Evolutionary conservation across 805 yeast genomes (phyloP).

Genomic region (Suhomyces sp.): DNA sequence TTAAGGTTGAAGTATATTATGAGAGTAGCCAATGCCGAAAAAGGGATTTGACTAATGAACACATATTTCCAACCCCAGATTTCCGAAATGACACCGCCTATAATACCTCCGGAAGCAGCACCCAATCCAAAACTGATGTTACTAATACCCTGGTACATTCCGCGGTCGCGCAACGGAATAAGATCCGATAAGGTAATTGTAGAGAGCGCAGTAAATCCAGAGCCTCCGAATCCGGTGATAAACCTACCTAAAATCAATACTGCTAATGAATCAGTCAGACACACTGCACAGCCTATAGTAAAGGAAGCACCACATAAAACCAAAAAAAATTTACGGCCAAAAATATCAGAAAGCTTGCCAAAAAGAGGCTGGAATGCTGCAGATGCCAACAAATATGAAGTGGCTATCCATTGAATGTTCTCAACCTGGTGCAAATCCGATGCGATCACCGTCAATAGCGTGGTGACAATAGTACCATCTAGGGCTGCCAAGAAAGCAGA

Average conservation of each 20-base stretch:
- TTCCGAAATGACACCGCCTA: slow-evolving; percentile 57
- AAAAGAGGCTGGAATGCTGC: slow-evolving; percentile 73
- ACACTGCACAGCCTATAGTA: slow-evolving; percentile 52
- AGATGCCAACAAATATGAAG: slow-evolving; percentile 63
- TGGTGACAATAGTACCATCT: slow-evolving; percentile 66
- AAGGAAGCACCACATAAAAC: slow-evolving; percentile 55
- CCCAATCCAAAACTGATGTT: slow-evolving; percentile 78
- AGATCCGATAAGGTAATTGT: slow-evolving; percentile 76
- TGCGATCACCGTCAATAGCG: slow-evolving; percentile 62
- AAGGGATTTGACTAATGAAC: slow-evolving; percentile 39
- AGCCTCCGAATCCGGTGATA: slow-evolving; percentile 88
- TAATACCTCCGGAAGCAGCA: slow-evolving; percentile 42
- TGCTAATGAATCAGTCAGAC: slow-evolving; percentile 49
- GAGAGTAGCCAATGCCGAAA: slow-evolving; percentile 41
- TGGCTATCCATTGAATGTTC: slow-evolving; percentile 70
- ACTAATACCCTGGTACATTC: slow-evolving; percentile 78
- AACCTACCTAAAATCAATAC: slow-evolving; percentile 59
- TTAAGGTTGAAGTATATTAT: slow-evolving; percentile 38
- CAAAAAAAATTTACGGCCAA: slow-evolving; percentile 56
- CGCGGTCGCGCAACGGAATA: slow-evolving; percentile 73
- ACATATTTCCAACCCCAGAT: slow-evolving; percentile 50
- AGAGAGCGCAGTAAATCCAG: slow-evolving; percentile 74
- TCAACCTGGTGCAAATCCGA: slow-evolving; percentile 65
- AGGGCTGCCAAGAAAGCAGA: slow-evolving; percentile 58
- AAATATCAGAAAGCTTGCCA: slow-evolving; percentile 70